Base-by-base conservation (phyloP, 495 filamentous ascomycete genomes). In the Hypoxylon subgilvum region DNA sequence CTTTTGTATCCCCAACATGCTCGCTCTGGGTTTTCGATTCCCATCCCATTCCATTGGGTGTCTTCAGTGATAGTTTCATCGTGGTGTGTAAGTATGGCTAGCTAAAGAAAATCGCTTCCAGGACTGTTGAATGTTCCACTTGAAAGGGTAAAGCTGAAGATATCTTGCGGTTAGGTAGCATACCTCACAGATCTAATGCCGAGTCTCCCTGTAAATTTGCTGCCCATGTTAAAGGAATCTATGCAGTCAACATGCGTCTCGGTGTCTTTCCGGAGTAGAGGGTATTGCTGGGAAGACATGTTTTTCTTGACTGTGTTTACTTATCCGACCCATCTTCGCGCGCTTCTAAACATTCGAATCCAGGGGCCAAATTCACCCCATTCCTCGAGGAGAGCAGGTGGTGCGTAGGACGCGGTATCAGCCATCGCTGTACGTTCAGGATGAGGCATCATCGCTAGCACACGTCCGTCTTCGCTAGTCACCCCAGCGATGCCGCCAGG, bases 381-480 rank as follows among this genome's bases (percentile, higher is more conserved):
- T 59, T 89, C 79, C 61, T 84, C 84, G 16, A 84, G 74, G 67
- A 82, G 78, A 27, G 73, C 79, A 22, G 77, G 70, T 8, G 90
- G 88, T 41, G 88, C 69, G 65, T 86, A 97, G 69, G 89, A 92
- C 25, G 80, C 88, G 60, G 92, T 86, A 58, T 91, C 89, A 55
- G 80, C 86, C 76, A 96, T 73, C 25, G 96, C 82, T n/a, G 92
- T 96, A 4, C 93, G 82, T 76, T 97, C 93, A 6, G 92, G 92
- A 75, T 97, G 93, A 63, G 94, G 94, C 93, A 97, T 97, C 77
- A 97, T 85, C 7, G 91, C 92, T 64, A 97, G 65, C 0, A 96
- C 91, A 56, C 94, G 84, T 1, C 94, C 94, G 69, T 97, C 87
- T 44, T 74, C 77, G 63, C 82, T 93, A 38, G 85, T 81, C 1